Conservation (phyloP, 2,329 filamentous ascomycete genomes). For the Xylariaceae sp. region DNA sequence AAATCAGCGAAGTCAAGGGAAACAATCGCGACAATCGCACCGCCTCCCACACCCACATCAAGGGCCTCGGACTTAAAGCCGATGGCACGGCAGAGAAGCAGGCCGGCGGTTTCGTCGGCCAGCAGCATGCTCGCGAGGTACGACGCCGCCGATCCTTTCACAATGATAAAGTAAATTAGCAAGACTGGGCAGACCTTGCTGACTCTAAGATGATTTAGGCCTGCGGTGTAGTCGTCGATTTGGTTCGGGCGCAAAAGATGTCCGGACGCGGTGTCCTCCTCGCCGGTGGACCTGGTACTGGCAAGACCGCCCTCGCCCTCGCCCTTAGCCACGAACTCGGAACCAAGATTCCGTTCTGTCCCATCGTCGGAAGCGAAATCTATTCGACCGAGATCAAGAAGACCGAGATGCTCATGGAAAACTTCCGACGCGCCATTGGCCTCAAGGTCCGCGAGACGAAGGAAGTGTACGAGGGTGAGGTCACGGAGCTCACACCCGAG, state of each 20-base stretch:
- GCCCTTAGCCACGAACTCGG: constrained; percentile 96
- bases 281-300: constrained; percentile 89
- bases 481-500: constrained; percentile 94
- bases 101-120: constrained; percentile 82
- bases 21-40: constrained; percentile 94
- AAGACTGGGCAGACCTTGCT: constrained; percentile 1
- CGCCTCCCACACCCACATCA: constrained; percentile 96
- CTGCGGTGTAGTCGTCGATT: constrained; percentile 89
- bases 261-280: constrained; percentile 88
- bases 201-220: constrained; percentile 50
- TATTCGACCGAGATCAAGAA: constrained; percentile 99
- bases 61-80: constrained; percentile 77
- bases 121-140: constrained; percentile 83
- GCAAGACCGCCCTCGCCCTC: constrained; percentile 92
- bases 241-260: constrained; percentile 97
- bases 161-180: not conserved
- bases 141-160: constrained; percentile 2
- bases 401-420: constrained; percentile 98
- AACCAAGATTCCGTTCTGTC: constrained; percentile 97
- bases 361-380: constrained; percentile 95
- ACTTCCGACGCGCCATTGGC: constrained; percentile 93
- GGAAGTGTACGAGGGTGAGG: constrained; percentile 98
- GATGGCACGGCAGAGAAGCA: constrained; percentile 82
- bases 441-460: constrained; percentile 97
- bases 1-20: constrained; percentile 91